Conservation (phyloP, 2,329 filamentous ascomycete species). For the Phoma herbarum region DNA sequence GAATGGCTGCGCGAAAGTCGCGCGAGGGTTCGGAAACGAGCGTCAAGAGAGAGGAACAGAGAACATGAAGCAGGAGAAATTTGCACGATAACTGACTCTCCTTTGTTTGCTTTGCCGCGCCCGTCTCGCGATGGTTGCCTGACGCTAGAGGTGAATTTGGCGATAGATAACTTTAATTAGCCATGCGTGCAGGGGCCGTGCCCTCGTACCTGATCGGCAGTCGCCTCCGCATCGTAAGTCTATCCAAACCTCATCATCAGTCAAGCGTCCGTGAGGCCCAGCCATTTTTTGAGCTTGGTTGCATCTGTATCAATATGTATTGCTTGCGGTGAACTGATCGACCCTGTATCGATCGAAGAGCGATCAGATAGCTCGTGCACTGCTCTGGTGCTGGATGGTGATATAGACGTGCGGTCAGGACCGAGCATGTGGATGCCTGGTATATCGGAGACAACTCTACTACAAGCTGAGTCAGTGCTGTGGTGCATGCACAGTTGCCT, state of each 20-base stretch:
- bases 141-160: conserved; percentile 20
- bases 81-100: conserved; percentile 10
- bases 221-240: conserved; percentile 9
- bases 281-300: not conserved
- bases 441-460: not conserved
- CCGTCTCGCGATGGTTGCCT: conserved; percentile 21
- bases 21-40: conserved; percentile 9
- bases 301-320: not conserved
- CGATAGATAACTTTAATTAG: conserved; percentile 17
- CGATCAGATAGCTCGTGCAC: conserved; percentile 7
- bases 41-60: not conserved
- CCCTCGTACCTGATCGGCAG: conserved; percentile 11
- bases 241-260: conserved; percentile 11
- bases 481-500: not conserved
- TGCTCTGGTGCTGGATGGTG: conserved; percentile 3
- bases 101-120: conserved; percentile 13
- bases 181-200: conserved; percentile 7
- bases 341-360: not conserved
- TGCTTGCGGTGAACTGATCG: not conserved
- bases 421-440: not conserved
- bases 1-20: conserved; percentile 19
- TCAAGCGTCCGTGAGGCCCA: conserved; percentile 3
- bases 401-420: not conserved
- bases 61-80: conserved; percentile 6
- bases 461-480: not conserved